phyloP scores from a whole-genome alignment of 768 basidiomycete genomes.

The Rhodosporidiobolus sp. region DNA sequence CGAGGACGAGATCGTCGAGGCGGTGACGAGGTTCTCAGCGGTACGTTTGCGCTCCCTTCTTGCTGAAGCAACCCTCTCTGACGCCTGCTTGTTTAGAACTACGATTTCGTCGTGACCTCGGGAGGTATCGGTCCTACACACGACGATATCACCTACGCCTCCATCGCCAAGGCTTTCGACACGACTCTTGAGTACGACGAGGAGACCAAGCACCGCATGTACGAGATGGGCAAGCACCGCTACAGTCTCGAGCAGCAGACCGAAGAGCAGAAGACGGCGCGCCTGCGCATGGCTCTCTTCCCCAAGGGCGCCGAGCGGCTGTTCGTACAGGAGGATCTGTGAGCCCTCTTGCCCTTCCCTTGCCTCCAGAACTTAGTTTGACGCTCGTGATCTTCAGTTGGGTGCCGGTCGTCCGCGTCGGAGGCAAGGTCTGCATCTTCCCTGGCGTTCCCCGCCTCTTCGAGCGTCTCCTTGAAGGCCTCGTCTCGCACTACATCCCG shows the following conservation, averaged over 20 bases:
- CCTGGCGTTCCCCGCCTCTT: slow-evolving; percentile 72
- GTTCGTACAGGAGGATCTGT: slow-evolving; percentile 73
- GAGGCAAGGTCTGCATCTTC: slow-evolving; percentile 82
- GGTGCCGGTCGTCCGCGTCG: slow-evolving; percentile 78
- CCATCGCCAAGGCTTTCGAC: slow-evolving; percentile 78
- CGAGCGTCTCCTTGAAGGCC: slow-evolving; percentile 16
- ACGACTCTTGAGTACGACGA: slow-evolving; percentile 67
- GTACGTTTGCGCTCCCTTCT: no score
- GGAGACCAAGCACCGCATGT: slow-evolving; percentile 70
- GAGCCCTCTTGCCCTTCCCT: slow-evolving; percentile 53
- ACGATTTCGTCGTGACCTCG: slow-evolving; percentile 80
- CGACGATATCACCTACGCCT: slow-evolving; percentile 55
- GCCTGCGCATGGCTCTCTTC: slow-evolving; percentile 85
- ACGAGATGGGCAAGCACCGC: slow-evolving; percentile 58
- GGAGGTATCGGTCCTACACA: slow-evolving; percentile 80
- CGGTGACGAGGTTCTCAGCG: slow-evolving; percentile 71
- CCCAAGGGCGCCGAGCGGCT: slow-evolving; percentile 70
- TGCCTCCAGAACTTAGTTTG: no score
- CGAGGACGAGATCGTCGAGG: slow-evolving; percentile 83
- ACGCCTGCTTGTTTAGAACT: no score
- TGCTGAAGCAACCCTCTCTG: no score
- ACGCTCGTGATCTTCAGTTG: slow-evolving; percentile 43
- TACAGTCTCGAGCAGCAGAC: slow-evolving; percentile 63
- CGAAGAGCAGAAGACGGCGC: slow-evolving; percentile 69
- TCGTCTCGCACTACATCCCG: slow-evolving; percentile 66